These are phyloP conservation scores for Bipolaris sorokiniana DNA, from an alignment of 2,329 filamentous ascomycete genomes.

Conservation along the genomic window DNA sequence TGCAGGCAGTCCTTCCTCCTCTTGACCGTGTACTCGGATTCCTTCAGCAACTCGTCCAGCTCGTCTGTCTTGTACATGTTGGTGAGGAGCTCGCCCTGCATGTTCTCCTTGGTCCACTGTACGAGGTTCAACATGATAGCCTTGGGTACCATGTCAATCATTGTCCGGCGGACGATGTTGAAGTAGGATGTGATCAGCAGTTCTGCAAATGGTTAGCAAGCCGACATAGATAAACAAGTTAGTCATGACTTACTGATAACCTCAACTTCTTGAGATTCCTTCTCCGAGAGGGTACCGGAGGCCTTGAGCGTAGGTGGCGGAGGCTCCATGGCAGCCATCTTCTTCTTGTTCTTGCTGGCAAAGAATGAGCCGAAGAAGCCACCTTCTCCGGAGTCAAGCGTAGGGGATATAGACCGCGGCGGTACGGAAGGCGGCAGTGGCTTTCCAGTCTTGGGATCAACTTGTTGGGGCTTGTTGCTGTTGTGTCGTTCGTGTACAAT, in stretches of 20 bases:
- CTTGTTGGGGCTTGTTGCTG: constrained; percentile 82
- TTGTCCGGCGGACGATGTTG: constrained; percentile 96
- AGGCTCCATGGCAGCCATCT: constrained; percentile 99
- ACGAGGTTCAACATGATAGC: constrained; percentile 98
- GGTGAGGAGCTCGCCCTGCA: constrained; percentile 95
- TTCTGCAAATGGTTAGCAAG: constrained; percentile 61
- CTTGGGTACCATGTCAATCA: constrained; percentile 99
- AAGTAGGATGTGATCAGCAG: constrained; percentile 96
- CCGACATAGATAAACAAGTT: neutral
- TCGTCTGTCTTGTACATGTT: constrained; percentile 95
- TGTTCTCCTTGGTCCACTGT: constrained; percentile 95
- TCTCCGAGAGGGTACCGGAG: constrained; percentile 89
- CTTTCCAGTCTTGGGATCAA: constrained; percentile 98
- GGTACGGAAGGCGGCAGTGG: constrained; percentile 74
- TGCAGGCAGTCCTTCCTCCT: constrained; percentile 97
- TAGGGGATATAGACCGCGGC: constrained; percentile 76
- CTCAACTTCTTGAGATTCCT: constrained; percentile 94
- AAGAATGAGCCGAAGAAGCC: constrained; percentile 99
- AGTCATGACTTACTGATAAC: constrained; percentile 79
- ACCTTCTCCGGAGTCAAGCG: constrained; percentile 67
- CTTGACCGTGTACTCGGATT: constrained; percentile 95
- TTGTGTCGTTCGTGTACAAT: constrained; percentile 94
- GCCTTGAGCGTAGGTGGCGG: constrained; percentile 93
- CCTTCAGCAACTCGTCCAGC: constrained; percentile 92
- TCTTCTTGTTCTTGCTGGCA: constrained; percentile 99